Evolutionary conservation across 176 grass and related monocot genomes (phyloP), one percentile per base, ranked within the genome.

Genomic region (Ananas comosus): DNA sequence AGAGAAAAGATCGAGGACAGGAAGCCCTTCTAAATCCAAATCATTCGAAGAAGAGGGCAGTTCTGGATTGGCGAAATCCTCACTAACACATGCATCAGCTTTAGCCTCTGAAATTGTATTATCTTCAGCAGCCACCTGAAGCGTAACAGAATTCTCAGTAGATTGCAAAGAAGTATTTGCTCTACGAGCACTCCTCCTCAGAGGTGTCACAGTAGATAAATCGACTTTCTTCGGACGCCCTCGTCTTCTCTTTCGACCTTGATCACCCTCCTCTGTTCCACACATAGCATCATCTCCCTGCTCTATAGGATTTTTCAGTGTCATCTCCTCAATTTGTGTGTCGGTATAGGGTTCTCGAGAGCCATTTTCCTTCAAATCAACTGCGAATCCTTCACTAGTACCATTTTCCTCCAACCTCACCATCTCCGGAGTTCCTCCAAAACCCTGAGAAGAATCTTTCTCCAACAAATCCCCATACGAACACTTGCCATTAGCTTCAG

Each of bases 101-200:
- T 78, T 81, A 13, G 58, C 82, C 50, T 71, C 49, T 63, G 79
- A 79, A 48, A 76, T 70, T 72, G 21, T 85, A 16, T 57, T 73
- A 10, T 17, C 68, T 13, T 13, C 73, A 48, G 63, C 69, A 11
- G 23, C 80, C 68, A 71, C 74, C 80, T 63, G 71, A 1, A 33
- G 66, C 0, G 63, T 73, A 27, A 49, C 58, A 56, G 73, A 59
- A 64, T 70, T 24, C 0, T 4, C 18, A 0, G 71, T 72, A 4
- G 47, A 81, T 11, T 74, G 48, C 13, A 51, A 61, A 0, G 84
- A 74, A 9, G 83, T 86, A 85, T 79, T 87, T 0, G 87, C 89
- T 67, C 91, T 81, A 23, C 94, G 75, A 12, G 89, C 83, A 70
- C 94, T 99, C 54, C 94, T 80, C 18, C 94, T 83, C 67, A 91